phyloP scores from a whole-genome alignment of 345 rosid species.

The Populus ilicifolia region DNA sequence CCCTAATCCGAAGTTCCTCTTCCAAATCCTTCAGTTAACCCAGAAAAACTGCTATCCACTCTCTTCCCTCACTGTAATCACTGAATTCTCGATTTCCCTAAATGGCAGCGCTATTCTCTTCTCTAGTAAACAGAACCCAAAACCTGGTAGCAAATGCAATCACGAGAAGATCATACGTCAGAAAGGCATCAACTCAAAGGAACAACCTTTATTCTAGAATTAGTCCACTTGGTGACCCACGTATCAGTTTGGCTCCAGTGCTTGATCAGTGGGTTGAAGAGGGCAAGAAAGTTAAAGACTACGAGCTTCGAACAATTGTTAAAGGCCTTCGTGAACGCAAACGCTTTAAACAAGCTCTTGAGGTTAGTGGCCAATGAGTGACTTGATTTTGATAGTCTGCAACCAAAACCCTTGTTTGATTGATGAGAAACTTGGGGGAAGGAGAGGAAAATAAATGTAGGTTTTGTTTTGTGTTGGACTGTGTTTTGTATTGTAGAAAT shows the following conservation, averaged over 20 bases:
- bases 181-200: not conserved
- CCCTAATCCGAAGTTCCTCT: not conserved
- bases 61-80: not conserved
- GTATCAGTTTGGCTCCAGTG: constrained; percentile 26
- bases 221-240: constrained; percentile 34
- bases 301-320: constrained; percentile 24
- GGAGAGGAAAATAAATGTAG: no score
- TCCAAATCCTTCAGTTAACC: not conserved
- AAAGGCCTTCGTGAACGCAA: constrained; percentile 33
- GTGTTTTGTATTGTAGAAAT: no score
- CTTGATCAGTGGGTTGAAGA: constrained; percentile 41
- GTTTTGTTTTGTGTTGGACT: no score
- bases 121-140: constrained; percentile 9
- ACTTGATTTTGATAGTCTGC: not conserved
- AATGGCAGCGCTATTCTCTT: constrained; percentile 1
- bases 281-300: constrained; percentile 10
- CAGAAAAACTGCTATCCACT: no score
- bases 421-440: no score
- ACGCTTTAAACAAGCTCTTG: constrained; percentile 37
- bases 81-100: not conserved
- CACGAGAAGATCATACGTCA: constrained; percentile 6
- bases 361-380: constrained; percentile 20
- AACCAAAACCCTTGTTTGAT: not conserved
- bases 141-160: constrained; percentile 9
- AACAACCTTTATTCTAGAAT: constrained; percentile 32